A percentile compares a stretch with the other conserved stretches of the same genome.
phyloP scores from a whole-genome alignment of 495 filamentous ascomycete species.

The Clavariopsis aquatica region DNA sequence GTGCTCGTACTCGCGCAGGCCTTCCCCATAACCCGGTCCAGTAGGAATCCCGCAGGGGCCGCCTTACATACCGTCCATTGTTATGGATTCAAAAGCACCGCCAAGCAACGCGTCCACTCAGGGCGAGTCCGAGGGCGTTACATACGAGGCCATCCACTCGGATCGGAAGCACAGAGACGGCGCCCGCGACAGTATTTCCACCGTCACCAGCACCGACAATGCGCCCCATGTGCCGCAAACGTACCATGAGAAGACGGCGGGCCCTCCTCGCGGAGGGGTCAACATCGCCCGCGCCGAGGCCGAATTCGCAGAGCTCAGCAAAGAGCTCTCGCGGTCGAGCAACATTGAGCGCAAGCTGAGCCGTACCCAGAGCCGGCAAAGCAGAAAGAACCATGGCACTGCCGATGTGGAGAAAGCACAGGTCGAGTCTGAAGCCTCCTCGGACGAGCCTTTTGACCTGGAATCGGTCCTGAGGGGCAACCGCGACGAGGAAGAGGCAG shows the following conservation, averaged over 20 bases:
- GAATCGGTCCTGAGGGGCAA: constrained; percentile 69
- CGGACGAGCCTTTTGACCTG: constrained; percentile 67
- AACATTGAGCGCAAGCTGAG: constrained; percentile 52
- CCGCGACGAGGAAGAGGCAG: constrained; percentile 66
- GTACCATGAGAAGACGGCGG: neutral
- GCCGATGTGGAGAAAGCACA: constrained; percentile 56
- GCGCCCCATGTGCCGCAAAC: neutral
- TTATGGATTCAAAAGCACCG: constrained; percentile 20
- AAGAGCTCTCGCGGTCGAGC: constrained; percentile 66
- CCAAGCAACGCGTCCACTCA: constrained; percentile 18
- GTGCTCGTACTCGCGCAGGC: neutral
- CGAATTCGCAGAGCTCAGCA: constrained; percentile 74
- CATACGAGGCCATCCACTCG: constrained; percentile 32
- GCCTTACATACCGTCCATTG: constrained; percentile 1
- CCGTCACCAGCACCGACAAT: constrained; percentile 11
- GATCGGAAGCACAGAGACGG: constrained; percentile 8
- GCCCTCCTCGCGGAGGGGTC: constrained; percentile 50
- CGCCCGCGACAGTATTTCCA: constrained; percentile 17
- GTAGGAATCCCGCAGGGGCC: neutral
- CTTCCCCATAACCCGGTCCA: neutral
- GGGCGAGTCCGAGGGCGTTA: constrained; percentile 16
- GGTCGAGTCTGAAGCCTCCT: constrained; percentile 47
- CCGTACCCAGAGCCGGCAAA: constrained; percentile 45
- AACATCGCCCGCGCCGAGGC: constrained; percentile 73
- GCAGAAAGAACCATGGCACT: constrained; percentile 40